These are phyloP conservation scores for Ophiocordyceps unilateralis DNA, from an alignment of 2,329 filamentous ascomycete species.

Conservation along the genomic window DNA sequence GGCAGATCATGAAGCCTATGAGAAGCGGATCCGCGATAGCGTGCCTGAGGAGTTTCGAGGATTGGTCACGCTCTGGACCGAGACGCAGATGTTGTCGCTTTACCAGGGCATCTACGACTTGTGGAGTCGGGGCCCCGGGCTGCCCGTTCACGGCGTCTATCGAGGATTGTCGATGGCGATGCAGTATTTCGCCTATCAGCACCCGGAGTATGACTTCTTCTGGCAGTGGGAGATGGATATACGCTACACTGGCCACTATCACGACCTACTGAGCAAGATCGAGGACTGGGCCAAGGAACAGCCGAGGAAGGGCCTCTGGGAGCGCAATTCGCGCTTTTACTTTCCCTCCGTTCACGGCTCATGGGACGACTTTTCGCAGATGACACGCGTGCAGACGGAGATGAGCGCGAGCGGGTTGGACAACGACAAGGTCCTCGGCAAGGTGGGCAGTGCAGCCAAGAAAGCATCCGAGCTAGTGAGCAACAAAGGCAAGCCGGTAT, in stretches of 20 bases:
- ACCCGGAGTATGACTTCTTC: constrained; percentile 79
- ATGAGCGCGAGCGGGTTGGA: constrained; percentile 48
- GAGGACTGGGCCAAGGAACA: constrained; percentile 53
- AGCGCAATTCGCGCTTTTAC: constrained; percentile 64
- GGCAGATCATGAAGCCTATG: constrained; percentile 55
- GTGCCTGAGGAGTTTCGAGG: constrained; percentile 75
- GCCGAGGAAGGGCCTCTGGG: constrained; percentile 67
- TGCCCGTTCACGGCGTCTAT: constrained; percentile 83
- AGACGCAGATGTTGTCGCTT: constrained; percentile 77
- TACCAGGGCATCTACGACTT: constrained; percentile 79
- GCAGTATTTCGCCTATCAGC: constrained; percentile 77
- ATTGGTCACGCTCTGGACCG: constrained; percentile 83
- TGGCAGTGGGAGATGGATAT: constrained; percentile 97
- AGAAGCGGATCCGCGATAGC: constrained; percentile 46
- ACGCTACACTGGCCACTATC: constrained; percentile 78
- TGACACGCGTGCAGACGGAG: constrained; percentile 59
- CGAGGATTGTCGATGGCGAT: constrained; percentile 86
- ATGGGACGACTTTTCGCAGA: constrained; percentile 62
- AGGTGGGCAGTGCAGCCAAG: constrained; percentile 23
- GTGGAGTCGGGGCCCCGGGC: constrained; percentile 43
- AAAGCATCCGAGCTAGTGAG: constrained; percentile 20
- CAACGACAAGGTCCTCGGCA: constrained; percentile 54
- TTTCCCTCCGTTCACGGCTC: constrained; percentile 57
- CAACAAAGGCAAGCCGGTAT: constrained; percentile 59
- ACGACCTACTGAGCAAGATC: constrained; percentile 53